Evolutionary conservation across 306 rosid genomes (phyloP), one percentile per base, ranked within the genome.

Genomic region (Quercus rubra): DNA sequence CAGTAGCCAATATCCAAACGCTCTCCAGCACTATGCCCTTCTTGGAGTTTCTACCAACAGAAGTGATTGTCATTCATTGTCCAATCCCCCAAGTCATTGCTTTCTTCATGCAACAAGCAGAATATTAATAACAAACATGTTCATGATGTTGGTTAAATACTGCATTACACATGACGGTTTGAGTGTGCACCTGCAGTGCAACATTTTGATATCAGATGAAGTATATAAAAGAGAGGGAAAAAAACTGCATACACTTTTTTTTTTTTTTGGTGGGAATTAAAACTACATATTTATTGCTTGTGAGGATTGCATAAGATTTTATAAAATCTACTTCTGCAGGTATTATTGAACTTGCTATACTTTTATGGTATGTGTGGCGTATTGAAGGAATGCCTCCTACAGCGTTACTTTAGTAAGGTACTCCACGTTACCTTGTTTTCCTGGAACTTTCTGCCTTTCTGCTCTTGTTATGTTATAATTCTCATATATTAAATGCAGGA

Each of bases 361-460:
- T 92, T 90, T 76, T 92, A 92, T 76, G 97, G 97, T 62, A 93
- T 91, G 97, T 89, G 94, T 35, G 84, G 89, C 78, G 81, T 93
- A 59, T 78, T 91, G 83, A 93, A 93, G 92, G 96, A 93, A 81
- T 91, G 96, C 85, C 96, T 93, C 66, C 89, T 93, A 74, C 94
- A 91, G 79, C 96, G 97, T 41, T 91, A 93, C 85, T 93, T 93
- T 78, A 89, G 96, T 70, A 91, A 91, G 94, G 97, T 92, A 84
- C 51, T 17, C 75, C 35, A 75, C 1, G 46, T 56, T 25, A 51
- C 68, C 83, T 56, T 78, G 57, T 67, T 58, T 75, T 68, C 21
- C 68, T 12, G 49, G 19, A 38, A 46, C 49, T 28, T 41, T 70
- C 56, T 35, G 76, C 27, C 41, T 35, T 41, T 70, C 56, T 35